A percentile compares a stretch with the other conserved stretches of the same genome.
These are phyloP conservation scores for Phytophthora cajani DNA, from an alignment of 352 stramenopile genomes.

Conservation along the genomic window DNA sequence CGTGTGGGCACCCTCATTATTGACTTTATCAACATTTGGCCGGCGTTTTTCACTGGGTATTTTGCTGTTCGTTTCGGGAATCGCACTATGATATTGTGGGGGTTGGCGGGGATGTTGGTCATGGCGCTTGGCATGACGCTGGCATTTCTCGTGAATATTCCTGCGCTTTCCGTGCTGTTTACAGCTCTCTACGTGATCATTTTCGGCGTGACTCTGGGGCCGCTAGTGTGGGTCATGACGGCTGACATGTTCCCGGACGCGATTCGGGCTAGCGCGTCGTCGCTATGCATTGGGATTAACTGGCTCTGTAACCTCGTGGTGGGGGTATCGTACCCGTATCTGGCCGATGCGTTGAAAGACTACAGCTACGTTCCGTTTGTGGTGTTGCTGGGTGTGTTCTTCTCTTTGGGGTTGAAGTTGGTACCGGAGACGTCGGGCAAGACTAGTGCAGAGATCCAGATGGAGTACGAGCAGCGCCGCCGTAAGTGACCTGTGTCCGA, in stretches of 20 bases:
- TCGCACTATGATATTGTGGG: conserved; percentile 58
- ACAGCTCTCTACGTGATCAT: conserved; percentile 50
- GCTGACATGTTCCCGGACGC: conserved; percentile 33
- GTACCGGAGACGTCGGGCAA: conserved; percentile 72
- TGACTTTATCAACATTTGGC: conserved; percentile 36
- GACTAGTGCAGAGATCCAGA: conserved; percentile 65
- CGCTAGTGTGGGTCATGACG: conserved; percentile 33
- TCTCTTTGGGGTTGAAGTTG: conserved; percentile 40
- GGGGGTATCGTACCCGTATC: conserved; percentile 61
- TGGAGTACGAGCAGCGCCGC: conserved; percentile 34
- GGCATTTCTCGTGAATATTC: conserved; percentile 45
- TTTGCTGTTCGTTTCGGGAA: conserved; percentile 59
- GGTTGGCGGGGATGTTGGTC: conserved; percentile 49
- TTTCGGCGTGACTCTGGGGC: conserved; percentile 30
- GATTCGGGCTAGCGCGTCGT: conserved; percentile 28
- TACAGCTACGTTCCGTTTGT: conserved; percentile 62
- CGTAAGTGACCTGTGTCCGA: neutral
- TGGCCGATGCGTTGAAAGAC: conserved; percentile 44
- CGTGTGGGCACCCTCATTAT: conserved; percentile 36
- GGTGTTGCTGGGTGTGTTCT: conserved; percentile 47
- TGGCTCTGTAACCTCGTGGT: conserved; percentile 65
- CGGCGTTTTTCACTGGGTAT: conserved; percentile 32
- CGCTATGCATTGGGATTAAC: conserved; percentile 44
- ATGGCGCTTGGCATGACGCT: conserved; percentile 61
- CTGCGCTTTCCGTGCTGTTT: conserved; percentile 55